These are phyloP conservation scores for Hypholoma sublateritium DNA, from an alignment of 768 basidiomycete species.

Conservation along the genomic window DNA sequence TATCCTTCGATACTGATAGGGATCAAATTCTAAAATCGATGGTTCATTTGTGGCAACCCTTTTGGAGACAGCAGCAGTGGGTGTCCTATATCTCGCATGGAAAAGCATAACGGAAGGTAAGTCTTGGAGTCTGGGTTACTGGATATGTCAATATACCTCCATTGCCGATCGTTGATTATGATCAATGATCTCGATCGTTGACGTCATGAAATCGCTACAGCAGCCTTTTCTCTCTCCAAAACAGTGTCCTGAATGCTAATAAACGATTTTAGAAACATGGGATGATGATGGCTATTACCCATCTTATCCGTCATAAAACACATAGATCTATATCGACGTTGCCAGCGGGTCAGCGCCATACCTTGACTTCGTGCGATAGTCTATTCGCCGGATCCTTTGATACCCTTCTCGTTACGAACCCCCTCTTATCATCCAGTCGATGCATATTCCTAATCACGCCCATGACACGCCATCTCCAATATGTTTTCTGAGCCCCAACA, in stretches of 20 bases:
- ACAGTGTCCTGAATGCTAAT: constrained; percentile 4
- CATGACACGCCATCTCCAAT: background rate
- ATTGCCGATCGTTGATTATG: constrained; percentile 5
- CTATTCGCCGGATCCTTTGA: background rate
- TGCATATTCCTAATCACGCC: background rate
- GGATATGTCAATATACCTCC: background rate
- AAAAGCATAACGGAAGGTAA: constrained; percentile 84
- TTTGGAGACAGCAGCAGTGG: constrained; percentile 75
- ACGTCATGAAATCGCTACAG: constrained; percentile 1
- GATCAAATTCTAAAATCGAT: constrained; percentile 70
- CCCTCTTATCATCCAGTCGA: background rate
- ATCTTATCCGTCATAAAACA: constrained; percentile 17
- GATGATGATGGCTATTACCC: constrained; percentile 30
- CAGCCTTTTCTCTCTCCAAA: background rate
- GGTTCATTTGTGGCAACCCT: constrained; percentile 86
- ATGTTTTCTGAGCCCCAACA: background rate
- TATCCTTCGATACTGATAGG: constrained; percentile 32
- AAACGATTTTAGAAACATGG: constrained; percentile 27
- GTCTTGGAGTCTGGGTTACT: constrained; percentile 18
- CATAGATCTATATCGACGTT: background rate
- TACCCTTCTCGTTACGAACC: background rate
- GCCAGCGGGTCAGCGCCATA: background rate
- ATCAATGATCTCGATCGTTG: background rate
- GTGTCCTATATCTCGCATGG: constrained; percentile 77
- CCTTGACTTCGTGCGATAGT: background rate